Evolutionary conservation across 805 yeast genomes (phyloP).

Genomic region (Millerago galiae): DNA sequence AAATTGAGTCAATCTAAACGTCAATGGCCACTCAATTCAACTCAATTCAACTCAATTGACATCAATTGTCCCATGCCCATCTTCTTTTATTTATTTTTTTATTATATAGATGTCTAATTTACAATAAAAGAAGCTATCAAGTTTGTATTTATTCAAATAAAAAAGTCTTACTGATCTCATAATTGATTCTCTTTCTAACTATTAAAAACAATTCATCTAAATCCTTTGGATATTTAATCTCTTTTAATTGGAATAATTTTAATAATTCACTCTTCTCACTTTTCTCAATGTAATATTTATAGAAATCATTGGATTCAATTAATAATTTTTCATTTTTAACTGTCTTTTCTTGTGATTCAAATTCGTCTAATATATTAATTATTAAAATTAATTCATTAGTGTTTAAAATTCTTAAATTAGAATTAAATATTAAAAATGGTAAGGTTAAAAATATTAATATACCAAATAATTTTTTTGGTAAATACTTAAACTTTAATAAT

Average conservation of each 20-base stretch:
- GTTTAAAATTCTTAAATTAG: constrained; percentile 18
- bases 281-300: constrained; percentile 12
- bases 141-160: constrained; percentile 5
- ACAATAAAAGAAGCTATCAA: constrained; percentile 1
- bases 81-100: constrained; percentile 1
- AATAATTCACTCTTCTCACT: not conserved
- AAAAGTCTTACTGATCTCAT: constrained; percentile 21
- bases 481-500: constrained; percentile 43
- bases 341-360: constrained; percentile 8
- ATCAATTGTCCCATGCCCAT: not conserved
- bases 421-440: constrained; percentile 31
- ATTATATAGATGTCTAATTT: constrained; percentile 3
- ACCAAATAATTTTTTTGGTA: constrained; percentile 46
- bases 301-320: constrained; percentile 16
- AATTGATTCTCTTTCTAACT: constrained; percentile 20
- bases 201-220: constrained; percentile 10
- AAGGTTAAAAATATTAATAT: constrained; percentile 42
- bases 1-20: constrained; percentile 1
- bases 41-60: no score
- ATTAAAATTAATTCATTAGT: constrained; percentile 17
- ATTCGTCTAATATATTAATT: constrained; percentile 17
- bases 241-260: constrained; percentile 12
- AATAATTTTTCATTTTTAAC: constrained; percentile 10
- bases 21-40: no score
- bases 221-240: constrained; percentile 15